These are phyloP conservation scores for Larix kaempferi DNA, from an alignment of 75 land plant genomes.

Conservation along the genomic window DNA sequence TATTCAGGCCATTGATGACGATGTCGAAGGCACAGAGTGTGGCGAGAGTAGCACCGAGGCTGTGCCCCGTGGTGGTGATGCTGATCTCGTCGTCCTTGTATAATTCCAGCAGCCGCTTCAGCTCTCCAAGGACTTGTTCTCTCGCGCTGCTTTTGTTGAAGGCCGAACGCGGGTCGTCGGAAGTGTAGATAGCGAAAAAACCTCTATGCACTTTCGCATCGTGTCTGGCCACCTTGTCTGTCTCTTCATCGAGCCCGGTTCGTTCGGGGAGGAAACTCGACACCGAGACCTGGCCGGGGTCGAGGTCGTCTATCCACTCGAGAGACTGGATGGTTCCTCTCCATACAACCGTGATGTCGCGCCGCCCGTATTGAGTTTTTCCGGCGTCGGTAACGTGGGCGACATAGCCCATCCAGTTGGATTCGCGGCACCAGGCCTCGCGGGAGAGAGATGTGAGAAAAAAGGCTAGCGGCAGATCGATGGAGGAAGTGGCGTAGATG, in stretches of 20 bases:
- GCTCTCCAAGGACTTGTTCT: slow-evolving; percentile 29
- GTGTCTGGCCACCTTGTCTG: not conserved
- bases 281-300: slow-evolving; percentile 18
- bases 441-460: slow-evolving; percentile 41
- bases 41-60: slow-evolving; percentile 41
- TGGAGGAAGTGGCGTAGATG: slow-evolving; percentile 71
- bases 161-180: slow-evolving; percentile 9
- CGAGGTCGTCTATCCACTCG: slow-evolving; percentile 69
- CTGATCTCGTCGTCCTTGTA: slow-evolving; percentile 64
- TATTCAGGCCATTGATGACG: slow-evolving; percentile 44
- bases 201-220: slow-evolving; percentile 21
- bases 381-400: slow-evolving; percentile 66
- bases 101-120: slow-evolving; percentile 37
- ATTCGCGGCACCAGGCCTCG: slow-evolving; percentile 73
- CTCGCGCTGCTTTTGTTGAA: slow-evolving; percentile 14
- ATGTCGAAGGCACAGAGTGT: slow-evolving; percentile 50
- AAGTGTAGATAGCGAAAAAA: slow-evolving; percentile 25
- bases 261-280: not conserved
- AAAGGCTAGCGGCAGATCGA: slow-evolving; percentile 48
- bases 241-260: not conserved
- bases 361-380: slow-evolving; percentile 38
- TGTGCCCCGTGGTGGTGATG: slow-evolving; percentile 78
- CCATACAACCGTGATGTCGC: slow-evolving; percentile 75
- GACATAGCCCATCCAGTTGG: slow-evolving; percentile 85
- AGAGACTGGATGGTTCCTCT: slow-evolving; percentile 45